A percentile compares a stretch with the other conserved stretches of the same genome.
Evolutionary conservation across 495 filamentous ascomycete species (phyloP).

Genomic region (Cercophora scortea): DNA sequence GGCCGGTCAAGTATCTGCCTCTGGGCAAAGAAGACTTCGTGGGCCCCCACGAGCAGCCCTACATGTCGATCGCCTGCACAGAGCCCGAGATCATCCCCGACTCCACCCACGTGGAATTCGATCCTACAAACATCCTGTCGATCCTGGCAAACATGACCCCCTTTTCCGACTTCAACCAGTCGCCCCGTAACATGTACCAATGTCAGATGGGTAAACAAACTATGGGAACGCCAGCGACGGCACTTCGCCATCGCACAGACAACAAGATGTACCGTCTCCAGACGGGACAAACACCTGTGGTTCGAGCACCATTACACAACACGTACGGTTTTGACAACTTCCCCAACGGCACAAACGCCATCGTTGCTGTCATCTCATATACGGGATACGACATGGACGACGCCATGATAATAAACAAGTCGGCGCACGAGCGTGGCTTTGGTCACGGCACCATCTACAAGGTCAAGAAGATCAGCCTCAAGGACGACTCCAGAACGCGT

Average conservation of each 20-base stretch:
- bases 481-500: constrained; percentile 56
- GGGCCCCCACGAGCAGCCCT: constrained; percentile 91
- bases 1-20: constrained; percentile 86
- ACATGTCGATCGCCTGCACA: constrained; percentile 92
- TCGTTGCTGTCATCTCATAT: constrained; percentile 97
- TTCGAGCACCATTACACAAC: constrained; percentile 85
- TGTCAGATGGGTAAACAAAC: constrained; percentile 99
- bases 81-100: constrained; percentile 78
- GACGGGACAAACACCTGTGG: constrained; percentile 92
- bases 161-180: constrained; percentile 98
- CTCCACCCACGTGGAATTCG: constrained; percentile 88
- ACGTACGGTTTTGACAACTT: constrained; percentile 97
- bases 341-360: constrained; percentile 92
- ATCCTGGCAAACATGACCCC: constrained; percentile 98
- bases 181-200: constrained; percentile 98
- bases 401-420: constrained; percentile 99
- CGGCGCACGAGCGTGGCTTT: constrained; percentile 93
- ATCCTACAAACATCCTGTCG: constrained; percentile 93
- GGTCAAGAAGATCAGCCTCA: constrained; percentile 78
- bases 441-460: constrained; percentile 96
- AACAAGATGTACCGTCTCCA: constrained; percentile 95
- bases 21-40: constrained; percentile 78
- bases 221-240: constrained; percentile 93
- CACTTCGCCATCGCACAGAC: constrained; percentile 80
- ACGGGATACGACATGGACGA: constrained; percentile 99